These are phyloP conservation scores for Fusarium nanum DNA, from an alignment of 2,329 filamentous ascomycete genomes.

Conservation along the genomic window DNA sequence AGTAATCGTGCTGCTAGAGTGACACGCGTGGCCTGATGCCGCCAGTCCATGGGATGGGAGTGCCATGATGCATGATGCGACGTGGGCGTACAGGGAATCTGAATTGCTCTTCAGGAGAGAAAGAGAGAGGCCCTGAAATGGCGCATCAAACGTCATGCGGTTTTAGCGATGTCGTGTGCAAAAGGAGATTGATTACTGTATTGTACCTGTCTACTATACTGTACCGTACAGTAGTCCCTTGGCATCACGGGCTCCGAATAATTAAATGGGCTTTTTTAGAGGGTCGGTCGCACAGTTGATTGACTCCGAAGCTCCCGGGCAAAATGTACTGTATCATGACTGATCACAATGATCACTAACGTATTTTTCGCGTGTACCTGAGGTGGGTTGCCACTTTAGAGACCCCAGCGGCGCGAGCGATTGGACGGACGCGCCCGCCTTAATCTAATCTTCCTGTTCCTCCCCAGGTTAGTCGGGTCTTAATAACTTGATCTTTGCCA, in stretches of 20 bases:
- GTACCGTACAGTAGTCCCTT: background rate
- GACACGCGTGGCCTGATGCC: constrained; percentile 37
- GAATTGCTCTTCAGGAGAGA: constrained; percentile 7
- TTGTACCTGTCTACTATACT: background rate
- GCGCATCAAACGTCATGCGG: background rate
- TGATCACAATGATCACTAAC: background rate
- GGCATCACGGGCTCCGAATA: constrained; percentile 4
- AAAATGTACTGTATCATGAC: constrained; percentile 24
- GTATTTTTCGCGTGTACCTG: constrained; percentile 27
- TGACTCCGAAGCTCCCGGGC: constrained; percentile 36
- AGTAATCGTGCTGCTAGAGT: background rate
- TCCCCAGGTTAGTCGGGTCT: constrained; percentile 22
- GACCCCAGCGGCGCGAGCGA: constrained; percentile 31
- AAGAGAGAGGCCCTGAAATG: constrained; percentile 8
- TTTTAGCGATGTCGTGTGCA: background rate
- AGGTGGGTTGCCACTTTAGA: constrained; percentile 31
- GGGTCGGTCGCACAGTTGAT: constrained; percentile 26
- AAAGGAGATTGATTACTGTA: constrained; percentile 20
- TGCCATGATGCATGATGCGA: constrained; percentile 33
- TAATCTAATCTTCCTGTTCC: constrained; percentile 38
- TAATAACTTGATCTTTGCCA: constrained; percentile 41
- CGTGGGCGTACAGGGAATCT: constrained; percentile 9
- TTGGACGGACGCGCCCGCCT: constrained; percentile 35
- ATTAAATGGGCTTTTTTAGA: constrained; percentile 7
- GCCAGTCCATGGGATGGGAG: constrained; percentile 8